Evolutionary conservation across 257 asterid genomes (phyloP), one percentile per base, ranked within the genome.

Genomic region (Linderniella brevidens): DNA sequence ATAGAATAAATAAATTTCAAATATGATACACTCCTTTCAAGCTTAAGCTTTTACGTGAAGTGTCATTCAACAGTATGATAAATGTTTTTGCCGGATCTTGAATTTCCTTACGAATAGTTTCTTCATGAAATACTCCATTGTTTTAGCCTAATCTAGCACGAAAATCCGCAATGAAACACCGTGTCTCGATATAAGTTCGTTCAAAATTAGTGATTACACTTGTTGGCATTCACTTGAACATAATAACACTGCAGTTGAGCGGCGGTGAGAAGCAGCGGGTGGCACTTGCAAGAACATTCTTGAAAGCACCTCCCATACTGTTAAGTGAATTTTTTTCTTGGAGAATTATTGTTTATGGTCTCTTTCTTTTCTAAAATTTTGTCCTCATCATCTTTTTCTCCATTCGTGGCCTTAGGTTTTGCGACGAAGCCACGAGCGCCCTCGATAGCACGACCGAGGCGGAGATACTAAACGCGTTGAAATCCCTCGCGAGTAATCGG

Each of bases 401-500:
- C 18, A 19, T 48, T 50, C 11, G 7, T 60, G 18, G 52, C 54
- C 45, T 62, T 51, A 90, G 98, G 94, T 78, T 90, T 44, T 90
- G 98, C 63, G 98, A 90, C 62, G 98, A 90, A 85, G 98, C 98
- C 62, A 90, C 98, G 37, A 90, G 94, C 68, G 98, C 98, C 20
- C 94, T 90, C 55, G 96, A 90, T 43, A 90, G 96, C 87, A 76
- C 98, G 39, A 90, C 96, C 5, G 96, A 85, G 67, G 92, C 94
- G 37, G 98, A 81, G 65, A 90, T 90, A 41, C 63, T 90, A 46
- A 73, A 61, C 58, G 96, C 98, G 19, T 57, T 90, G 72, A 81
- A 71, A 68, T 73, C 93, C 53, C 70, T 90, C 12, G 74, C 96
- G 12, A 70, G 41, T 48, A 68, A 77, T 58, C 83, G 98, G n/a